phyloP scores from a whole-genome alignment of 176 grass and related monocot genomes.

The Zoysia pacifica region DNA sequence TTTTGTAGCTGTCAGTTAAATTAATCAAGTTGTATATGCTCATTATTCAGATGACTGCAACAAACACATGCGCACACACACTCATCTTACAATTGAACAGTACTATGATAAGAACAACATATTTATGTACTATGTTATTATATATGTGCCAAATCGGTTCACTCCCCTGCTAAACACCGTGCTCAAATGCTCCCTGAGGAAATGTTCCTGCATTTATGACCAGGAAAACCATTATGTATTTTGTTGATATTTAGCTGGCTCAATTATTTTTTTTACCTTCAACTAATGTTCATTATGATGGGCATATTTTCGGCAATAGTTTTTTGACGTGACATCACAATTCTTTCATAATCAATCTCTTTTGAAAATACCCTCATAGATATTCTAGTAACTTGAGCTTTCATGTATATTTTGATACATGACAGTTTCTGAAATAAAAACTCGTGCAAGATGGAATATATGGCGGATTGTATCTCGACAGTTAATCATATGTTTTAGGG shows the following conservation, averaged over 20 bases:
- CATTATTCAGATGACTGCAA: neutral
- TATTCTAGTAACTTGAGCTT: neutral
- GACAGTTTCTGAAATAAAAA: conserved; percentile 10
- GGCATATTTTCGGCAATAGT: neutral
- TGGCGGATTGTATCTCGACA: conserved; percentile 26
- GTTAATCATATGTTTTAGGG: conserved; percentile 19
- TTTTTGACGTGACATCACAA: neutral
- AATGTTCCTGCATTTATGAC: conserved; percentile 1
- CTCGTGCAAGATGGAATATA: conserved; percentile 4
- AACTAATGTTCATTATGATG: neutral
- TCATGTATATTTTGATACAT: neutral
- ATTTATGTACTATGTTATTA: neutral
- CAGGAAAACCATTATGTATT: conserved; percentile 4
- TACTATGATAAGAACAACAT: neutral
- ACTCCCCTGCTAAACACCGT: neutral
- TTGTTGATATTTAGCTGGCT: conserved; percentile 9
- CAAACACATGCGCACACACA: neutral
- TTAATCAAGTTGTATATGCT: neutral
- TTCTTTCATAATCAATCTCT: neutral
- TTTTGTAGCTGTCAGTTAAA: neutral
- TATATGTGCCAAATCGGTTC: neutral
- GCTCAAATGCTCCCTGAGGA: neutral
- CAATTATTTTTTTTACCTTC: conserved; percentile 22
- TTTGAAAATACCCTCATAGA: neutral
- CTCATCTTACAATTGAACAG: neutral